Evolutionary conservation across 345 rosid species (phyloP).

Genomic region (Populus tremula): DNA sequence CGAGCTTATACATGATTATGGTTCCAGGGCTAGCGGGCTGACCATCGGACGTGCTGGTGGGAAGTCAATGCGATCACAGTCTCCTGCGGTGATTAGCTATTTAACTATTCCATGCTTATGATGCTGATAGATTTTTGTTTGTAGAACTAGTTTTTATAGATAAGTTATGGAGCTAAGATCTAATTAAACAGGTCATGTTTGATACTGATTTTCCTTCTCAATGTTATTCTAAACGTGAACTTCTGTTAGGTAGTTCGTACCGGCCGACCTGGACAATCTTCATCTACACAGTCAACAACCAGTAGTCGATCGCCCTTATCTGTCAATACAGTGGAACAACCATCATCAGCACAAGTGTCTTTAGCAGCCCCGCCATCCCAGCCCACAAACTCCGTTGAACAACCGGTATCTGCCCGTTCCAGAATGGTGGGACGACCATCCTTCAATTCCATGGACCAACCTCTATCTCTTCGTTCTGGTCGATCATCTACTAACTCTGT

Average conservation of each 20-base stretch:
- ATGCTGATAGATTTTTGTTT: neutral
- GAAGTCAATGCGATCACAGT: slow-evolving; percentile 24
- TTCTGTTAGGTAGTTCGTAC: slow-evolving; percentile 58
- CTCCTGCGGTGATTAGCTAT: slow-evolving; percentile 37
- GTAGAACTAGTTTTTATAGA: neutral
- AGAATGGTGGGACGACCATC: slow-evolving; percentile 27
- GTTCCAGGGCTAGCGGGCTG: slow-evolving; percentile 14
- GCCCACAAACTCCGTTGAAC: slow-evolving; percentile 35
- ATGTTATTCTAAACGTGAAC: neutral
- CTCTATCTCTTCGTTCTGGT: neutral
- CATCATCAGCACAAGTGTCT: slow-evolving; percentile 31
- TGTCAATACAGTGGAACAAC: slow-evolving; percentile 38
- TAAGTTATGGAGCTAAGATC: neutral
- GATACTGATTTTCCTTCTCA: neutral
- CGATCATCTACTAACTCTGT: slow-evolving; percentile 23
- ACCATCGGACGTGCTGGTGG: slow-evolving; percentile 44
- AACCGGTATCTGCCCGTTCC: slow-evolving; percentile 44
- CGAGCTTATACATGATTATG: slow-evolving; percentile 14
- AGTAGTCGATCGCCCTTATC: slow-evolving; percentile 33
- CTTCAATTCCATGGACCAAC: slow-evolving; percentile 3
- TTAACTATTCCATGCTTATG: neutral
- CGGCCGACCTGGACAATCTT: slow-evolving; percentile 46
- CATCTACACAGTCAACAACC: slow-evolving; percentile 42
- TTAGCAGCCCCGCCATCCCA: slow-evolving; percentile 39
- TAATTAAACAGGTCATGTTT: neutral